Evolutionary conservation across 768 basidiomycete species (phyloP).

Genomic region (Infundibulicybe gibba): DNA sequence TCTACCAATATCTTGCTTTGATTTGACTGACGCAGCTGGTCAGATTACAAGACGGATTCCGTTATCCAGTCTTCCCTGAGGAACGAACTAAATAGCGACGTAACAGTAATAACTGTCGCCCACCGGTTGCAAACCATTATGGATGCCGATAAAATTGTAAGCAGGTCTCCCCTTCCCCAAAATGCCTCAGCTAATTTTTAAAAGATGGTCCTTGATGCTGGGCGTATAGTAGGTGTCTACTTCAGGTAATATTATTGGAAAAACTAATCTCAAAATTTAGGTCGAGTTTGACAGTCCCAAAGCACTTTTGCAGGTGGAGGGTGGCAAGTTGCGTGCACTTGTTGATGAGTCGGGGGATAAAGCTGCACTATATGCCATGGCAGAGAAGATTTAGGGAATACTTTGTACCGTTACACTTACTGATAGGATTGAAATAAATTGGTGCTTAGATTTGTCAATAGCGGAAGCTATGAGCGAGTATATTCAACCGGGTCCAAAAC

Average conservation of each 20-base stretch:
- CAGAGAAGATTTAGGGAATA: slow-evolving; percentile 13
- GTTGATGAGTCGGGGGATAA: slow-evolving; percentile 60
- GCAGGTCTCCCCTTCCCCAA: slow-evolving; percentile 14
- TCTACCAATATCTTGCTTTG: background rate
- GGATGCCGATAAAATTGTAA: slow-evolving; percentile 55
- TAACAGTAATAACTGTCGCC: slow-evolving; percentile 65
- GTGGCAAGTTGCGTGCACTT: slow-evolving; percentile 47
- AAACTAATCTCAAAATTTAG: slow-evolving; percentile 10
- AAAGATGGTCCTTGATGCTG: slow-evolving; percentile 52
- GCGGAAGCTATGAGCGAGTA: no score
- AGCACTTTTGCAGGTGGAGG: slow-evolving; percentile 46
- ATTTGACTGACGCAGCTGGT: background rate
- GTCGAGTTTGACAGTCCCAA: slow-evolving; percentile 54
- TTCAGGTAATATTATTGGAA: background rate
- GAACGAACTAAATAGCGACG: slow-evolving; percentile 54
- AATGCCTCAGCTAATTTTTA: slow-evolving; percentile 3
- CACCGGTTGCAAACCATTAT: slow-evolving; percentile 70
- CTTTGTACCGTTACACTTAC: slow-evolving; percentile 3
- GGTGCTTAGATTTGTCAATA: no score
- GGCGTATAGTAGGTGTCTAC: slow-evolving; percentile 41
- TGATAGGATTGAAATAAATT: no score
- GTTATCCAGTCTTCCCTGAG: slow-evolving; percentile 71
- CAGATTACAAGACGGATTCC: slow-evolving; percentile 60
- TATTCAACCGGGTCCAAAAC: no score
- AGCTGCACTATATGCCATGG: slow-evolving; percentile 44